Percentiles rank a stretch among this genome's conserved stretches.
Evolutionary conservation across 768 basidiomycete genomes (phyloP).

Genomic region (Ramaria rubella): DNA sequence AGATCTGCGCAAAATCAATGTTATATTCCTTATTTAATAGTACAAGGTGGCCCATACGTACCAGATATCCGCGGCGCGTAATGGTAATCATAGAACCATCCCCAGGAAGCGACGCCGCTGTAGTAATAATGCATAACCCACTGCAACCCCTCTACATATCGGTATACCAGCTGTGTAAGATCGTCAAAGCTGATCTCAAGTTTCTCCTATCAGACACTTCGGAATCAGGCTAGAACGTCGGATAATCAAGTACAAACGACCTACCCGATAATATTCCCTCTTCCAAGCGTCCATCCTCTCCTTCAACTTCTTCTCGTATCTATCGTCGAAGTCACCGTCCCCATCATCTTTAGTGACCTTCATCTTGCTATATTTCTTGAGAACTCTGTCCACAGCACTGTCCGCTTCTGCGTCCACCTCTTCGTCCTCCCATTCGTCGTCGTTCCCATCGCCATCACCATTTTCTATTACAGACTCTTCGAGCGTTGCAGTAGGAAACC

Average conservation of each 20-base stretch:
- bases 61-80: constrained; percentile 96
- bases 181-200: constrained; percentile 73
- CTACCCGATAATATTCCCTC: constrained; percentile 77
- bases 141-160: constrained; percentile 90
- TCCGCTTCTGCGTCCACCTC: constrained; percentile 66
- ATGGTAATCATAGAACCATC: constrained; percentile 99
- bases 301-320: constrained; percentile 62
- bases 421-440: constrained; percentile 43
- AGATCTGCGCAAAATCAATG: constrained; percentile 38
- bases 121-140: constrained; percentile 99
- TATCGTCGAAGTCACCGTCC: constrained; percentile 69
- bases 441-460: constrained; percentile 43
- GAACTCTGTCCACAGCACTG: constrained; percentile 71
- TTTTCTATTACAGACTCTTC: constrained; percentile 31
- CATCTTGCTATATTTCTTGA: constrained; percentile 85
- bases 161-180: constrained; percentile 61
- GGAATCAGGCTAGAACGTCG: not conserved
- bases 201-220: constrained; percentile 55
- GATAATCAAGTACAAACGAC: constrained; percentile 12
- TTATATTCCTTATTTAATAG: not conserved
- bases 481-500: constrained; percentile 41
- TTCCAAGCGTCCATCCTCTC: constrained; percentile 95
- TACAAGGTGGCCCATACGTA: constrained; percentile 27
- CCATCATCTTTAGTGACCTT: constrained; percentile 66
- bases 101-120: constrained; percentile 93